Percentiles rank a stretch among this genome's conserved stretches.
phyloP scores from a whole-genome alignment of 208 protist species.

The Perkinsela sp. region DNA sequence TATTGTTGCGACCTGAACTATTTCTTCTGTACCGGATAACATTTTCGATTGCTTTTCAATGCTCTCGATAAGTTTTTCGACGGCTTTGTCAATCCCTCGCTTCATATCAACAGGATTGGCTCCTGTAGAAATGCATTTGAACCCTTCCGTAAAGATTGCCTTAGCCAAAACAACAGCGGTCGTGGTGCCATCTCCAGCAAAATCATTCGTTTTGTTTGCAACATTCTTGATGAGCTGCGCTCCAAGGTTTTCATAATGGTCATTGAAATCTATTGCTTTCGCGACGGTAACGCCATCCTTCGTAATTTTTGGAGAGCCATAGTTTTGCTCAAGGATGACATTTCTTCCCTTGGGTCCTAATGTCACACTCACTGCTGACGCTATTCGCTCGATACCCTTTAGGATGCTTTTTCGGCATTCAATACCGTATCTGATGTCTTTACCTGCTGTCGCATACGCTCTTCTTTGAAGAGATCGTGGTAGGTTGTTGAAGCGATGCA shows the following conservation, averaged over 20 bases:
- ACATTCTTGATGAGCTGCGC: constrained; percentile 82
- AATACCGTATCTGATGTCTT: constrained; percentile 83
- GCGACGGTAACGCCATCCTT: constrained; percentile 99
- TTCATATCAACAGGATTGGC: constrained; percentile 98
- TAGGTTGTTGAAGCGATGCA: too few relatives aligned
- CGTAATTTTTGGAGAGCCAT: constrained; percentile 94
- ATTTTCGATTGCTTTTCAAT: constrained; percentile 73
- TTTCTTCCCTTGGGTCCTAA: constrained; percentile 95
- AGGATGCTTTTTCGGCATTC: constrained; percentile 73
- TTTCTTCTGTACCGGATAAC: constrained; percentile 86
- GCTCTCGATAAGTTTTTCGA: constrained; percentile 59
- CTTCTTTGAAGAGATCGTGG: too few relatives aligned
- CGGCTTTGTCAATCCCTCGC: constrained; percentile 89
- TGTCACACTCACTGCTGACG: constrained; percentile 83
- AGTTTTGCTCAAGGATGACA: constrained; percentile 91
- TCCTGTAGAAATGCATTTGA: constrained; percentile 86
- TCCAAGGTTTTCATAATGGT: constrained; percentile 91
- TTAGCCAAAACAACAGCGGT: constrained; percentile 92
- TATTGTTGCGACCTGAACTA: constrained; percentile 96
- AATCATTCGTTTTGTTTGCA: constrained; percentile 86
- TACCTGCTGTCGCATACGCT: constrained; percentile 45
- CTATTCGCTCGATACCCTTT: constrained; percentile 77
- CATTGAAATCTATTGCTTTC: constrained; percentile 92
- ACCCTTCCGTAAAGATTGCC: constrained; percentile 88
- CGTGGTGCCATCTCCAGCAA: constrained; percentile 92